phyloP scores from a whole-genome alignment of 208 protist genomes.

The Trypanosoma vivax region DNA sequence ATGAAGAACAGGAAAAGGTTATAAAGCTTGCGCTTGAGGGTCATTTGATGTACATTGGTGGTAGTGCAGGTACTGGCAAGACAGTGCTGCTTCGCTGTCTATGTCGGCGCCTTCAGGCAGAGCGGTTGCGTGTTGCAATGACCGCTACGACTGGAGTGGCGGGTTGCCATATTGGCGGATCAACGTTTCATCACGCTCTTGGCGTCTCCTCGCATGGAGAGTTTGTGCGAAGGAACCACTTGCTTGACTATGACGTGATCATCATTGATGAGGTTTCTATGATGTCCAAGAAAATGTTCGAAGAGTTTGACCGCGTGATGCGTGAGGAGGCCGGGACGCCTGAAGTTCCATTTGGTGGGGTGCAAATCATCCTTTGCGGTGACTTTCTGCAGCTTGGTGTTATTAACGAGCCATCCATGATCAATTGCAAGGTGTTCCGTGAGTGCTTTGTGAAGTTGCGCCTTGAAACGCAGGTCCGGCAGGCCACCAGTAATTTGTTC shows the following conservation, averaged over 20 bases:
- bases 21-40: constrained; percentile 77
- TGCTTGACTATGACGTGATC: constrained; percentile 85
- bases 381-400: constrained; percentile 91
- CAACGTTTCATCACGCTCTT: constrained; percentile 87
- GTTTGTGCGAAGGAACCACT: constrained; percentile 62
- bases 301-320: constrained; percentile 78
- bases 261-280: constrained; percentile 93
- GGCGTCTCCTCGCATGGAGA: constrained; percentile 68
- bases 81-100: constrained; percentile 76
- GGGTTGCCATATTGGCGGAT: constrained; percentile 86
- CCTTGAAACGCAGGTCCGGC: constrained; percentile 67
- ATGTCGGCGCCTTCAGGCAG: constrained; percentile 57
- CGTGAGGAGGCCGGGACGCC: constrained; percentile 75
- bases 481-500: constrained; percentile 53
- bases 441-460: constrained; percentile 74
- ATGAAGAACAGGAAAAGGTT: constrained; percentile 80
- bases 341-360: constrained; percentile 87
- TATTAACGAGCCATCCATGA: constrained; percentile 77
- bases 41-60: constrained; percentile 83
- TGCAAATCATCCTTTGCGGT: constrained; percentile 91
- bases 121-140: constrained; percentile 80
- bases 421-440: constrained; percentile 60
- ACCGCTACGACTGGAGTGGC: constrained; percentile 88
- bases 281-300: constrained; percentile 79
- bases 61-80: constrained; percentile 87